Conservation (phyloP, 2,329 filamentous ascomycete genomes). For the Aspergillus pseudoviridinutans region DNA sequence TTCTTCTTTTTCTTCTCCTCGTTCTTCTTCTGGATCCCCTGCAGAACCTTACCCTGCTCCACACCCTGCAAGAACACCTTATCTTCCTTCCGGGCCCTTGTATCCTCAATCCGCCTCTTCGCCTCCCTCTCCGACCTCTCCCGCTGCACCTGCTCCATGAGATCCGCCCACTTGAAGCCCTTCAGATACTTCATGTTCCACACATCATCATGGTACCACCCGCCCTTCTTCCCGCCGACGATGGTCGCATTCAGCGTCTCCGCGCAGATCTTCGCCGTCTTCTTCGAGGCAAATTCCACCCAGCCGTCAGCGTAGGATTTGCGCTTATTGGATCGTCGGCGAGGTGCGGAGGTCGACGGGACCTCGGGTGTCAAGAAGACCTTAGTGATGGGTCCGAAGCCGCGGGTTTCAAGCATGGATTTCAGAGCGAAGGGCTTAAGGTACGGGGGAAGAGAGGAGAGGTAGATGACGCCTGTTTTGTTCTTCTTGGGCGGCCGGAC, state of each 20-base stretch:
- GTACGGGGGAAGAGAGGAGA: conserved; percentile 45
- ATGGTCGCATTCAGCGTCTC: conserved; percentile 44
- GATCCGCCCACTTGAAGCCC: conserved; percentile 42
- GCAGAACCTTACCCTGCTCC: conserved; percentile 36
- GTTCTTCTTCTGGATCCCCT: conserved; percentile 44
- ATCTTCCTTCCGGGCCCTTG: conserved; percentile 40
- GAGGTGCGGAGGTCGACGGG: conserved; percentile 16
- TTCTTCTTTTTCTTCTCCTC: conserved; percentile 36
- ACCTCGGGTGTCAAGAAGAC: conserved; percentile 42
- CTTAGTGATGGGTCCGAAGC: conserved; percentile 41
- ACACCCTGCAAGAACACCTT: conserved; percentile 43
- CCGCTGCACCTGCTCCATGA: conserved; percentile 43
- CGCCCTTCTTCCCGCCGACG: conserved; percentile 42
- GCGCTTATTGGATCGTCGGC: conserved; percentile 36
- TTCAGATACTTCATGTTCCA: conserved; percentile 46
- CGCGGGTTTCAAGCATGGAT: conserved; percentile 36
- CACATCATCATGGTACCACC: conserved; percentile 45
- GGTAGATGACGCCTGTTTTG: conserved; percentile 43
- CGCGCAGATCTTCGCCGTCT: conserved; percentile 42
- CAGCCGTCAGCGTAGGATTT: conserved; percentile 45
- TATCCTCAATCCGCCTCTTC: conserved; percentile 39
- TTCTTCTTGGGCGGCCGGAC: conserved; percentile 24
- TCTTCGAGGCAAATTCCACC: conserved; percentile 46
- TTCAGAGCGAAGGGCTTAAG: conserved; percentile 47
- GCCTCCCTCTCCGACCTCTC: conserved; percentile 43